These are phyloP conservation scores for Chlamydomonas sphaeroides DNA, from an alignment of 139 green algal species.

Conservation along the genomic window DNA sequence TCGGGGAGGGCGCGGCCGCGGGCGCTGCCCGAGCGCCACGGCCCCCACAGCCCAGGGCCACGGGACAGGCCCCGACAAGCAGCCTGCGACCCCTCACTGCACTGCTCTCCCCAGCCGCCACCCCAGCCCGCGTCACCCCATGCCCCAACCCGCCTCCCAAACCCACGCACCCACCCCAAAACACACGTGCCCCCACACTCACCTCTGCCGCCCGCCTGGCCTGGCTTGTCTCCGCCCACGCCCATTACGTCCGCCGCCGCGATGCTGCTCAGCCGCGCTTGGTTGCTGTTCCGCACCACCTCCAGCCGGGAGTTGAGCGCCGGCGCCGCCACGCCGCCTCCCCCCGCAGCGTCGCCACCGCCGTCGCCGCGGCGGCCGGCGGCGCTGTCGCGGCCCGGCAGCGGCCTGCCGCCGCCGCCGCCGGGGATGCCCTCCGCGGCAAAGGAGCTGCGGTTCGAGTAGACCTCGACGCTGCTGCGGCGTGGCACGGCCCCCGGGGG, in stretches of 20 bases:
- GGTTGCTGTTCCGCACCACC: constrained; percentile 9
- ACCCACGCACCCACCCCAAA: too few relatives aligned
- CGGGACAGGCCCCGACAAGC: too few relatives aligned
- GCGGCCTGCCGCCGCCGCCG: background rate
- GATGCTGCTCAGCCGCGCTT: constrained; percentile 37
- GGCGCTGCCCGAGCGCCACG: too few relatives aligned
- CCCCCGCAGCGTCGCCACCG: too few relatives aligned
- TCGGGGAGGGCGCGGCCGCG: too few relatives aligned
- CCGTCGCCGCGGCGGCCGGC: background rate
- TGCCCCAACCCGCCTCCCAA: too few relatives aligned
- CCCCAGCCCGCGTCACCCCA: too few relatives aligned
- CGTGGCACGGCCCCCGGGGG: too few relatives aligned
- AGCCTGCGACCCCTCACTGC: too few relatives aligned
- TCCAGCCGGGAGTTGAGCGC: background rate
- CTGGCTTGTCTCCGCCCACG: constrained; percentile 12
- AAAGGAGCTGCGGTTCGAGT: constrained; percentile 58
- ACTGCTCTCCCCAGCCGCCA: too few relatives aligned
- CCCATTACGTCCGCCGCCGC: constrained; percentile 33
- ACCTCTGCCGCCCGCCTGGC: background rate
- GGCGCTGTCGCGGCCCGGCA: constrained; percentile 45
- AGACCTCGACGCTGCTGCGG: too few relatives aligned
- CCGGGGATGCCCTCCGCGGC: constrained; percentile 42
- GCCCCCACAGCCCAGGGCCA: too few relatives aligned
- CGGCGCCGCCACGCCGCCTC: background rate
- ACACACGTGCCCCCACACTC: background rate